Evolutionary conservation across 2,329 filamentous ascomycete species (phyloP).

Genomic region (Cephalotrichum gorgonifer): DNA sequence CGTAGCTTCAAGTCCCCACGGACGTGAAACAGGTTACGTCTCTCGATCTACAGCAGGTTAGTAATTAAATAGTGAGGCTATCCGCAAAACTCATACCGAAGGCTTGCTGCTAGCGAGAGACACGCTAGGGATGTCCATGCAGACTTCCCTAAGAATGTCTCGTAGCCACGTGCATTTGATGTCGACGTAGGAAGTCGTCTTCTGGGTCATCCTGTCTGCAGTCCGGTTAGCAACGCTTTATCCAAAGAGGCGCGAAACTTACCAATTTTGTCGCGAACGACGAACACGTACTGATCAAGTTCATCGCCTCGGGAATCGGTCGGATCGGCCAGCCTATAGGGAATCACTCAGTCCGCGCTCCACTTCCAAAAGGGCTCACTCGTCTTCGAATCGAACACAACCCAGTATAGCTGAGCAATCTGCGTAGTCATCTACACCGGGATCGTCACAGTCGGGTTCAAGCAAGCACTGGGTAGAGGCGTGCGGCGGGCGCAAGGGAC

Average conservation of each 20-base stretch:
- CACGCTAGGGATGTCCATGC: not conserved
- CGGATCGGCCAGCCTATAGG: no score
- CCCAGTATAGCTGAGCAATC: not conserved
- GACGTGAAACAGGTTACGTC: not conserved
- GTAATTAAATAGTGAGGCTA: not conserved
- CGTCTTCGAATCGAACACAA: not conserved
- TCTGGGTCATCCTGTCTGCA: not conserved
- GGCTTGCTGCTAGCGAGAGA: not conserved
- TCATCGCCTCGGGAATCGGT: no score
- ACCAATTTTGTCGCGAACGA: not conserved
- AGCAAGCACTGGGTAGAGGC: not conserved
- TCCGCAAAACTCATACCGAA: not conserved
- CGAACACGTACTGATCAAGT: not conserved
- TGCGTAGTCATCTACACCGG: not conserved
- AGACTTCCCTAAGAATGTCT: not conserved
- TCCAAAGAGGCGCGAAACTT: not conserved
- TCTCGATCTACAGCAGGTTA: not conserved
- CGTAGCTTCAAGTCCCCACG: not conserved
- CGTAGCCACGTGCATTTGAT: not conserved
- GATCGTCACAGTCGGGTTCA: not conserved
- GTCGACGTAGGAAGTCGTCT: not conserved
- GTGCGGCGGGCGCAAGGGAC: not conserved
- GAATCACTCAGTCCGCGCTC: slow-evolving; percentile 5
- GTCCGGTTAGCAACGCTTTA: not conserved
- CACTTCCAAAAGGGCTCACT: not conserved